Evolutionary conservation across 768 basidiomycete genomes (phyloP).

Genomic region (Sarcodon aspratus): DNA sequence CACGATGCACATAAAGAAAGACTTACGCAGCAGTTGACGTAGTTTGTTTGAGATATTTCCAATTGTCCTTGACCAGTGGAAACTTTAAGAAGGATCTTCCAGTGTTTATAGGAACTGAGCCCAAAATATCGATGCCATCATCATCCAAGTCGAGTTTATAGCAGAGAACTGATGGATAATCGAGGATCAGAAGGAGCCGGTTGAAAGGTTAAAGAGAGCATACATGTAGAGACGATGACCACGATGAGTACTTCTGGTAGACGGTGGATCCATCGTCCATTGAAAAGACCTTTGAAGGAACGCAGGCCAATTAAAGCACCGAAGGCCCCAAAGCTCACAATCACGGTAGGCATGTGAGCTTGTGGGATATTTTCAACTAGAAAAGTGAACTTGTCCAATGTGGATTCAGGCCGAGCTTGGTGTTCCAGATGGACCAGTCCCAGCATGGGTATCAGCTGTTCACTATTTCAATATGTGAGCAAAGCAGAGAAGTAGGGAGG

Average conservation of each 20-base stretch:
- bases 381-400: constrained; percentile 72
- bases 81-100: constrained; percentile 58
- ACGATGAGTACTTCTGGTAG: constrained; percentile 87
- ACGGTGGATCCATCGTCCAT: constrained; percentile 59
- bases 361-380: constrained; percentile 46
- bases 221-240: constrained; percentile 76
- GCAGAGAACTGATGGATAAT: constrained; percentile 45
- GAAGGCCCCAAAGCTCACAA: constrained; percentile 67
- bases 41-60: constrained; percentile 63
- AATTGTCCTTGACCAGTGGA: constrained; percentile 50
- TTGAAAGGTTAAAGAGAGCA: constrained; percentile 11
- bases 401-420: constrained; percentile 46
- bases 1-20: not conserved
- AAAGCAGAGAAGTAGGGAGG: not conserved
- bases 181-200: not conserved
- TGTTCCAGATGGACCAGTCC: constrained; percentile 55
- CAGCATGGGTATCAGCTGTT: constrained; percentile 85
- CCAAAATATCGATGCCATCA: constrained; percentile 76
- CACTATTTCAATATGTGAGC: constrained; percentile 27
- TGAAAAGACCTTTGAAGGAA: constrained; percentile 44
- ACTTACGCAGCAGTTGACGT: constrained; percentile 75
- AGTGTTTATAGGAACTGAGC: constrained; percentile 55
- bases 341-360: constrained; percentile 53
- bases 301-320: constrained; percentile 52
- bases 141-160: constrained; percentile 61